These are phyloP conservation scores for Nannizzia gypsea DNA, from an alignment of 2,329 filamentous ascomycete genomes.

Conservation along the genomic window DNA sequence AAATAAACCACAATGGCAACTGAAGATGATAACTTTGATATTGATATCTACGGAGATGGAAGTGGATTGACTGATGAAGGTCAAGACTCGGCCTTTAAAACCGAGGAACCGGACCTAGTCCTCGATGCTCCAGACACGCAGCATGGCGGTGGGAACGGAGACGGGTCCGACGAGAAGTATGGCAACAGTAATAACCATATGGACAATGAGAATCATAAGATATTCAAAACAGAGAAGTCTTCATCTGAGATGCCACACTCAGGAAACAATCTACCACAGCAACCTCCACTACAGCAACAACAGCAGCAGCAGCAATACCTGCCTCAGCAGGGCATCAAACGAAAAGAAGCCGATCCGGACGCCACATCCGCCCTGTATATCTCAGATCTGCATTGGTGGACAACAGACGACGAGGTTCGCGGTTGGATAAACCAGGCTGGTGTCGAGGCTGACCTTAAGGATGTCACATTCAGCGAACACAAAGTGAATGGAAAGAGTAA, in stretches of 20 bases:
- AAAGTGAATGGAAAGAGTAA: conserved; percentile 99
- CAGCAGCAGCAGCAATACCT: conserved; percentile 26
- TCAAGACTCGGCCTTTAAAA: conserved; percentile 39
- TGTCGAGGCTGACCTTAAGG: conserved; percentile 73
- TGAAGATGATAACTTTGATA: conserved; percentile 59
- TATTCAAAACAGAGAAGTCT: conserved; percentile 16
- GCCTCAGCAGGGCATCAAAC: conserved; percentile 48
- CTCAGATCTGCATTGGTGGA: conserved; percentile 93
- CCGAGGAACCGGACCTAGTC: conserved; percentile 31
- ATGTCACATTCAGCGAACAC: conserved; percentile 94
- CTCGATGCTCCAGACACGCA: conserved; percentile 28
- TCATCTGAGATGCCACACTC: conserved; percentile 14
- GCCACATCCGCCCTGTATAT: conserved; percentile 66
- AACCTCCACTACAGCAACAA: conserved; percentile 20
- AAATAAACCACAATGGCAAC: conserved; percentile 35
- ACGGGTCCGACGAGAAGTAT: conserved; percentile 17
- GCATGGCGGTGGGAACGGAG: conserved; percentile 18
- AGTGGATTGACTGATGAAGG: conserved; percentile 33
- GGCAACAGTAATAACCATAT: conserved; percentile 18
- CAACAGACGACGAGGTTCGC: conserved; percentile 85
- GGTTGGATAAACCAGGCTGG: conserved; percentile 71
- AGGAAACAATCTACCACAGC: conserved; percentile 18
- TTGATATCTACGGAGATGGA: conserved; percentile 58
- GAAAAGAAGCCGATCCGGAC: conserved; percentile 50
- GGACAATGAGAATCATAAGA: conserved; percentile 17